Conservation (phyloP, 2,329 filamentous ascomycete genomes). For the Aspergillus japonicus region DNA sequence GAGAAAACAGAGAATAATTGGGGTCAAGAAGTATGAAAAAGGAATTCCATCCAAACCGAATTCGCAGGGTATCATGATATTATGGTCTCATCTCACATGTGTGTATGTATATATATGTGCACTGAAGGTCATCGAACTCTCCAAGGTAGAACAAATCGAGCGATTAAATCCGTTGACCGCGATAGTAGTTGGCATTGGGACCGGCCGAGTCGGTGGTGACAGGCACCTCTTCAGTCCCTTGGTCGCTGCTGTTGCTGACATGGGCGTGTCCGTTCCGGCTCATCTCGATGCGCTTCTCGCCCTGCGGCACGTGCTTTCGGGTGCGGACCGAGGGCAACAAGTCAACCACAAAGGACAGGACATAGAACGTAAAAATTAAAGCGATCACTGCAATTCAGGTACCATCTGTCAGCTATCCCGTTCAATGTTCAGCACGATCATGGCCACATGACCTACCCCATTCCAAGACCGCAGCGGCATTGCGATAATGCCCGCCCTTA, state of each 20-base stretch:
- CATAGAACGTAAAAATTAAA: conserved; percentile 83
- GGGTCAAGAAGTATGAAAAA: background rate
- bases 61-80: background rate
- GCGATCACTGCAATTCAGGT: conserved; percentile 55
- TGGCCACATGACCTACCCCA: conserved; percentile 47
- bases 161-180: conserved; percentile 28
- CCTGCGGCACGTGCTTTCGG: conserved; percentile 48
- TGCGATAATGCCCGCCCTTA: conserved; percentile 47
- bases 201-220: conserved; percentile 40
- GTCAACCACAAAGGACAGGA: conserved; percentile 84
- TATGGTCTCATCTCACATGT: background rate
- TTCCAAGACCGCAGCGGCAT: conserved; percentile 76
- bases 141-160: background rate
- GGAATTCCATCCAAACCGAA: background rate
- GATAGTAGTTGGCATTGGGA: conserved; percentile 32
- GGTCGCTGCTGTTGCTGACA: conserved; percentile 5
- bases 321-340: conserved; percentile 74
- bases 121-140: background rate
- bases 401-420: background rate
- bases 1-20: background rate
- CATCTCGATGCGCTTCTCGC: conserved; percentile 36
- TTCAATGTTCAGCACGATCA: too few relatives aligned
- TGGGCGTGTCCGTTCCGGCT: conserved; percentile 13
- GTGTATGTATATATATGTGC: background rate
- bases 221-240: conserved; percentile 35